phyloP scores from a whole-genome alignment of 2,329 filamentous ascomycete species.

The Zopfia rhizophila region DNA sequence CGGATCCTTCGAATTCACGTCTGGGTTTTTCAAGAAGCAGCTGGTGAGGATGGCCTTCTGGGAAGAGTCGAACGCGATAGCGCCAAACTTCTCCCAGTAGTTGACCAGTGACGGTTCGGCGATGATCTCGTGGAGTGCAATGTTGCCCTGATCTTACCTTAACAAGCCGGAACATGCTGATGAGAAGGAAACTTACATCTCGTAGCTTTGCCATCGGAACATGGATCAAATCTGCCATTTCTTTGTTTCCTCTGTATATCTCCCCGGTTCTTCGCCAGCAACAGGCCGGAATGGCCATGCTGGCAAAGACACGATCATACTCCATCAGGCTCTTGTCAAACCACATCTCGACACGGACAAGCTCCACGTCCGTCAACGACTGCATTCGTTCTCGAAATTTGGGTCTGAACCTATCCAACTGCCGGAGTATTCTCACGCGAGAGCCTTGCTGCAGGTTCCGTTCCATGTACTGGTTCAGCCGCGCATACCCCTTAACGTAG shows the following conservation, averaged over 20 bases:
- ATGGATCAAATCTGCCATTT: constrained; percentile 97
- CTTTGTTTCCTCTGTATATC: constrained; percentile 96
- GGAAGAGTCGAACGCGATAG: constrained; percentile 92
- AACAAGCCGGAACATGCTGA: constrained; percentile 13
- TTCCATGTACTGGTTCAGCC: constrained; percentile 91
- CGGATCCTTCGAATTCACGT: constrained; percentile 70
- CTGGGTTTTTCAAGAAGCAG: constrained; percentile 84
- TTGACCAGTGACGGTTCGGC: constrained; percentile 94
- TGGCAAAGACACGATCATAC: constrained; percentile 97
- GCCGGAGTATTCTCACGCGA: constrained; percentile 89
- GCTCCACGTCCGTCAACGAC: constrained; percentile 88
- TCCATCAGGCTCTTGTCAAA: constrained; percentile 97
- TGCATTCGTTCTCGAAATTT: constrained; percentile 97
- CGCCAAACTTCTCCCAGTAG: constrained; percentile 99
- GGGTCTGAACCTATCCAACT: constrained; percentile 91
- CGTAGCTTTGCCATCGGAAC: constrained; percentile 90
- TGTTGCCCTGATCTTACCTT: constrained; percentile 76
- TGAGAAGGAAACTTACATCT: constrained; percentile 72
- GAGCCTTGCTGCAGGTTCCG: constrained; percentile 82
- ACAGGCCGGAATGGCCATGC: constrained; percentile 98
- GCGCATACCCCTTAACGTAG: constrained; percentile 95
- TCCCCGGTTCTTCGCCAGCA: constrained; percentile 97
- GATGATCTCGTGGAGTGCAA: constrained; percentile 94
- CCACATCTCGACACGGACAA: constrained; percentile 98
- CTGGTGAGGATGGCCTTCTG: constrained; percentile 97